These are phyloP conservation scores for Diaporthe caulivora DNA, from an alignment of 2,329 filamentous ascomycete species.

Conservation along the genomic window DNA sequence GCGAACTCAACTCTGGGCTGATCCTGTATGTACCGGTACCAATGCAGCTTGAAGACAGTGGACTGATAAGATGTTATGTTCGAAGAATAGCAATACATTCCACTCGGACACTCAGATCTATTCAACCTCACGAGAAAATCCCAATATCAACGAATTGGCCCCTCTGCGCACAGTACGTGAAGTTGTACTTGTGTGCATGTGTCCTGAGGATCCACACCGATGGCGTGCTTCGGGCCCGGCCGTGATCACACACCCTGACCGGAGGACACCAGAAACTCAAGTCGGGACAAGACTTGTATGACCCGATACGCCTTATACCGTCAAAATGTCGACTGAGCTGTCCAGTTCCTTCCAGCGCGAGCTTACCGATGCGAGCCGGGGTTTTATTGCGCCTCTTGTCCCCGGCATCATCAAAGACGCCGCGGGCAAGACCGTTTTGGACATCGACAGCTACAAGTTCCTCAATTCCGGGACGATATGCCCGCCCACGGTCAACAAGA, in stretches of 20 bases:
- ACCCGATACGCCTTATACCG: neutral
- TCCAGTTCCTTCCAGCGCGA: slow-evolving; percentile 33
- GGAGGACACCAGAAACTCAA: neutral
- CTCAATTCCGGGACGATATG: slow-evolving; percentile 41
- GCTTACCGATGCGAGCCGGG: slow-evolving; percentile 40
- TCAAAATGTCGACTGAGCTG: neutral
- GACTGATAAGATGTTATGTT: no score
- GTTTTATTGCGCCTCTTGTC: slow-evolving; percentile 36
- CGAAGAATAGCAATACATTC: no score
- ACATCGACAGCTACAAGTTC: slow-evolving; percentile 50
- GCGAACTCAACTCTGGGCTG: no score
- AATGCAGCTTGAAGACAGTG: no score
- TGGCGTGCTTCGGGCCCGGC: slow-evolving; percentile 20
- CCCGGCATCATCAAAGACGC: slow-evolving; percentile 40
- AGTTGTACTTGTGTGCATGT: neutral
- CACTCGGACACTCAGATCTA: neutral
- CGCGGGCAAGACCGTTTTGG: slow-evolving; percentile 44
- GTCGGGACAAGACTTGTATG: neutral
- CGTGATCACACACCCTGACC: neutral
- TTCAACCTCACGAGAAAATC: neutral
- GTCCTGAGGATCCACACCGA: neutral
- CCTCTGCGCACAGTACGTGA: neutral
- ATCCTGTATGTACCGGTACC: no score
- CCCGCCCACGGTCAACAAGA: slow-evolving; percentile 47
- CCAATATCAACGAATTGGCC: neutral